Conservation (phyloP, 208 protist genomes). For the Acanthamoeba rhysodes region DNA sequence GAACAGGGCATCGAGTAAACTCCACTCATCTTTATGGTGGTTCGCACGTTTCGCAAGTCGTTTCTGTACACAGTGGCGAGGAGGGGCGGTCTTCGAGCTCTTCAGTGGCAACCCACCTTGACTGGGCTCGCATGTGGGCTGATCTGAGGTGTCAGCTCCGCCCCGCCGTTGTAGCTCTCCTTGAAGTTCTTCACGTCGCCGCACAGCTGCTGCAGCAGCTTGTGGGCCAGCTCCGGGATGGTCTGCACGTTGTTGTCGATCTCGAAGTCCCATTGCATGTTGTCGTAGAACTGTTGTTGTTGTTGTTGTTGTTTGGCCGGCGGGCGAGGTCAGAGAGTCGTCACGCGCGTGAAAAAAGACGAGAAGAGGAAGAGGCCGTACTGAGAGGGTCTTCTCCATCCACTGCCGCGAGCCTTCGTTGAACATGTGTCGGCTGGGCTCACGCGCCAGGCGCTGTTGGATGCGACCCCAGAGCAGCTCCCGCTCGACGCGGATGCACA, state of each 20-base stretch:
- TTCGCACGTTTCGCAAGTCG: background rate
- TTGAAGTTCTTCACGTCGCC: conserved; percentile 58
- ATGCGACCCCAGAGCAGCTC: conserved; percentile 66
- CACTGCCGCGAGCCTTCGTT: conserved; percentile 67
- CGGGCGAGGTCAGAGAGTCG: no score
- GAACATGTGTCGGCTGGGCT: conserved; percentile 45
- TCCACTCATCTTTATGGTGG: background rate
- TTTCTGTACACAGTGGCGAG: no score
- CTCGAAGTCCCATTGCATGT: conserved; percentile 62
- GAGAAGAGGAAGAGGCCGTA: background rate
- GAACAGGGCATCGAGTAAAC: conserved; percentile 38
- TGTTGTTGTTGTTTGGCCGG: no score
- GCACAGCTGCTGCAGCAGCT: conserved; percentile 29
- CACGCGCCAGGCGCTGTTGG: conserved; percentile 17
- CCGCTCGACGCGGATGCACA: conserved; percentile 23
- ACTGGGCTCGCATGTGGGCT: background rate
- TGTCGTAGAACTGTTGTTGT: conserved; percentile 62
- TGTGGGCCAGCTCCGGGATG: conserved; percentile 70
- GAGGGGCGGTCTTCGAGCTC: no score
- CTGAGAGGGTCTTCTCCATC: conserved; percentile 67
- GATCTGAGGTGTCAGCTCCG: background rate
- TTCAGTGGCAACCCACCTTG: conserved; percentile 51
- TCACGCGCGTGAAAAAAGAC: background rate
- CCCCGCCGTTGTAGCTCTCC: conserved; percentile 20
- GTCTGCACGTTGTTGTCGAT: conserved; percentile 73